Conservation (phyloP, 2,329 filamentous ascomycete genomes). For the Tolypocladium endophyticum region DNA sequence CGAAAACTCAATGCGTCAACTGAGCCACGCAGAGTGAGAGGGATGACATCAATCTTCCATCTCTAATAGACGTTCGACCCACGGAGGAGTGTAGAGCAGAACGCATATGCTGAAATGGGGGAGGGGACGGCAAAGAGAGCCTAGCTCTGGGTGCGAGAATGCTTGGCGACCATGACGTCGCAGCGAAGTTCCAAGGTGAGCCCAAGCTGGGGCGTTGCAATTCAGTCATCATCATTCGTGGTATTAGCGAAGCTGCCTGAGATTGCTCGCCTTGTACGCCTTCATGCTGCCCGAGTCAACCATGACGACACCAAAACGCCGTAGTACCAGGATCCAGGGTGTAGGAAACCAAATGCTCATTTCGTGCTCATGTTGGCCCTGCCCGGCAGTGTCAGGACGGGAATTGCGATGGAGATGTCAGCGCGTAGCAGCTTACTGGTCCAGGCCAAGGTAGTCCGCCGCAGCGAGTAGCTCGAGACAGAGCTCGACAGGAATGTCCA, state of each 20-base stretch:
- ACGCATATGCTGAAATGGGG: conserved; percentile 45
- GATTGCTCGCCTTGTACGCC: background rate
- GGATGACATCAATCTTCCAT: conserved; percentile 39
- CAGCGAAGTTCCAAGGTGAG: background rate
- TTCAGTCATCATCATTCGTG: background rate
- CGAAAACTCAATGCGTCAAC: conserved; percentile 31
- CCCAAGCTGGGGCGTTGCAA: background rate
- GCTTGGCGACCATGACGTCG: background rate
- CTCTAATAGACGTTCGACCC: conserved; percentile 43
- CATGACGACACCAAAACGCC: background rate
- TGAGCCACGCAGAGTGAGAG: conserved; percentile 41
- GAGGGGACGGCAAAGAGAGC: background rate
- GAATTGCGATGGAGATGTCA: conserved; percentile 15
- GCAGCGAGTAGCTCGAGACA: conserved; percentile 70
- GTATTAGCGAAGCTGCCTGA: background rate
- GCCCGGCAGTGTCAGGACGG: conserved; percentile 16
- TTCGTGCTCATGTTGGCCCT: conserved; percentile 28
- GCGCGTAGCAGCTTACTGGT: conserved; percentile 29
- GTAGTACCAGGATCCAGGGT: background rate
- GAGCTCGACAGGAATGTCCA: conserved; percentile 70
- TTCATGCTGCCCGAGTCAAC: background rate
- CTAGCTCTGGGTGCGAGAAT: background rate
- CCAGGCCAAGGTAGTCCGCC: conserved; percentile 65
- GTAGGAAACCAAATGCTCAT: conserved; percentile 9
- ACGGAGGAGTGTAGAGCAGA: conserved; percentile 35